Base-by-base conservation (phyloP, 352 stramenopile species). In the Aphanomyces stellatus region DNA sequence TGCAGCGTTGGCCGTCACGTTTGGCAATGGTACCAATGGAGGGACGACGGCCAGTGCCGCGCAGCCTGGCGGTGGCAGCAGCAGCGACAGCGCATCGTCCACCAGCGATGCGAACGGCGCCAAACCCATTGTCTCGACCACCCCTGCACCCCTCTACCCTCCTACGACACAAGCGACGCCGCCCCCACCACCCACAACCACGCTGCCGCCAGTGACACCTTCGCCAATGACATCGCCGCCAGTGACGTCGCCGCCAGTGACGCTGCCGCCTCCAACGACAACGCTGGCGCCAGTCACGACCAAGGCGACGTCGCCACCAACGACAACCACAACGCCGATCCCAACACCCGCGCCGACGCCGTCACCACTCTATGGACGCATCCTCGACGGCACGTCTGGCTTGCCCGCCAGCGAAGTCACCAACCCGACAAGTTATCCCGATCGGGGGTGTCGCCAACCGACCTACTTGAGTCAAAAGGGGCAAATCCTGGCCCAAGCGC, bases 401-500 rank as follows among this genome's bases (percentile, higher is more conserved):
- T 41, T 19, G 17, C 19, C 30, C 19, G 24, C 49, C 27, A 34
- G 19, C 49, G 30, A 62, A 62, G 35, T 31, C 17, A 62, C 35
- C n/a, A 62, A 62, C 35, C 30, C 34, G n/a, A n/a, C 31, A 22
- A 31, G 13, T 15, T 62, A 46, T 46, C 53, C 53, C n/a, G 19
- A 41, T 17, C 51, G 63, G 59, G 66, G 69, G 35, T 89, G 79
- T 48, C 70, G 85, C 53, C 49, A 88, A 53, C 77, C 77, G 6
- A 75, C 87, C 60, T 88, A 89, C 42, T 69, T 76, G 37, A 87
- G 78, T 70, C 85, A 88, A 65, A 71, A 81, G 30, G 74, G 78
- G 3, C 62, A 78, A 19, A 81, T 87, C 31, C 73, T 72, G 28
- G 71, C 69, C 24, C 71, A 78, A 0, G 71, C 78, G 0, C 30